Percentiles rank a stretch among this genome's conserved stretches.
Evolutionary conservation across 768 basidiomycete species (phyloP).

Genomic region (Lentinus tigrinus): DNA sequence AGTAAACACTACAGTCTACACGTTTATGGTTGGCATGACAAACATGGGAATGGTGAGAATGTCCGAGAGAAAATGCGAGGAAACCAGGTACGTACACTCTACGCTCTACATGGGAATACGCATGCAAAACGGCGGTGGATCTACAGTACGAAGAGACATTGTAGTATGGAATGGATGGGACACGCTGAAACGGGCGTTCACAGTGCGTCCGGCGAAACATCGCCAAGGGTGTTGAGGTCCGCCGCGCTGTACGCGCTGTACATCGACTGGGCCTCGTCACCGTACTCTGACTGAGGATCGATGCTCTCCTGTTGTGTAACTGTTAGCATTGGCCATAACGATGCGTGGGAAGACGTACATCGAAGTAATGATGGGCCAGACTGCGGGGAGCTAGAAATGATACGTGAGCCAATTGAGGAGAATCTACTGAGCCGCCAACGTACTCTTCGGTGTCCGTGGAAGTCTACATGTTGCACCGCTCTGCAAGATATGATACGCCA

Average conservation of each 20-base stretch:
- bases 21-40: too few relatives aligned
- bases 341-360: slow-evolving; percentile 52
- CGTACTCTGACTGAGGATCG: slow-evolving; percentile 69
- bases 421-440: slow-evolving; percentile 12
- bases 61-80: too few relatives aligned
- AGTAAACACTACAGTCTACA: too few relatives aligned
- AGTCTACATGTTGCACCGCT: slow-evolving; percentile 86
- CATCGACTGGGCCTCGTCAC: slow-evolving; percentile 65
- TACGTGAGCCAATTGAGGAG: not conserved
- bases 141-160: too few relatives aligned
- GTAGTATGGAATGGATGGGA: too few relatives aligned
- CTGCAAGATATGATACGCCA: slow-evolving; percentile 89
- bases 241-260: slow-evolving; percentile 58
- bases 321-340: not conserved
- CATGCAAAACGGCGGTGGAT: too few relatives aligned
- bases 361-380: slow-evolving; percentile 90
- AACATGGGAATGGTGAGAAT: too few relatives aligned
- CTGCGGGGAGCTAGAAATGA: slow-evolving; percentile 71
- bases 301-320: slow-evolving; percentile 58
- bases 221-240: slow-evolving; percentile 59
- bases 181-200: not conserved
- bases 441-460: slow-evolving; percentile 92
- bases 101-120: too few relatives aligned
- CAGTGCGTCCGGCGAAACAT: slow-evolving; percentile 67
- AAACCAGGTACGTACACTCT: too few relatives aligned